phyloP scores from a whole-genome alignment of 2,329 filamentous ascomycete species.

The Sarocladiaceae sp. region DNA sequence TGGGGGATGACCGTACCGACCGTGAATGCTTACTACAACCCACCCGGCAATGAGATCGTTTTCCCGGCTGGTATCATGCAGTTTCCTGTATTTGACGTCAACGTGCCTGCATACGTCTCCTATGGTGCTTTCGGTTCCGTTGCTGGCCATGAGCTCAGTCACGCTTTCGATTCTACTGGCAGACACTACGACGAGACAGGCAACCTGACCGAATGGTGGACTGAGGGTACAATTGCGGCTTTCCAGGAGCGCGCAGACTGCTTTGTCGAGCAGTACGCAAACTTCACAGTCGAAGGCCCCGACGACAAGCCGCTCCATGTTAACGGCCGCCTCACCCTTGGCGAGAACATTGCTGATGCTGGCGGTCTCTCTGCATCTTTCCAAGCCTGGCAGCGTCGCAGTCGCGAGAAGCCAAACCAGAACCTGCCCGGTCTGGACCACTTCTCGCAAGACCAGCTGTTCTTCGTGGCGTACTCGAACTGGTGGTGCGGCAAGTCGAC shows the following conservation, averaged over 20 bases:
- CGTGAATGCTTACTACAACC: slow-evolving; percentile 62
- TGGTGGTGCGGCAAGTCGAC: slow-evolving; percentile 62
- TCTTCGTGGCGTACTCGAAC: slow-evolving; percentile 60
- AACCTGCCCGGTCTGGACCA: slow-evolving; percentile 53
- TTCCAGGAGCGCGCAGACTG: slow-evolving; percentile 57
- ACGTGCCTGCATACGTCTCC: slow-evolving; percentile 56
- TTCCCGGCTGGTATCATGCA: slow-evolving; percentile 60
- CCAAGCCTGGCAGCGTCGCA: slow-evolving; percentile 57
- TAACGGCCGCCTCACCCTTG: slow-evolving; percentile 56
- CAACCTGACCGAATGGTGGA: slow-evolving; percentile 63
- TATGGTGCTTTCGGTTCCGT: slow-evolving; percentile 66
- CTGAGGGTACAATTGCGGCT: slow-evolving; percentile 47
- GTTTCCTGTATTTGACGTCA: slow-evolving; percentile 57
- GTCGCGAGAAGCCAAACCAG: slow-evolving; percentile 42
- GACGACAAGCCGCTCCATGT: slow-evolving; percentile 53
- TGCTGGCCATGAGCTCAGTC: slow-evolving; percentile 62
- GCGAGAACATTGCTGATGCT: slow-evolving; percentile 67
- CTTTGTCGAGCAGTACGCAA: slow-evolving; percentile 61
- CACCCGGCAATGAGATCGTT: slow-evolving; percentile 59
- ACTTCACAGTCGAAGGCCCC: slow-evolving; percentile 51
- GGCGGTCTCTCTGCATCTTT: slow-evolving; percentile 59
- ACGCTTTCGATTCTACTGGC: slow-evolving; percentile 63
- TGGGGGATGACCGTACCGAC: slow-evolving; percentile 57
- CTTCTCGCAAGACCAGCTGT: slow-evolving; percentile 63
- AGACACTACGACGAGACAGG: slow-evolving; percentile 59